Conservation (phyloP, 2,329 filamentous ascomycete species). For the Aspergillus candidus region DNA sequence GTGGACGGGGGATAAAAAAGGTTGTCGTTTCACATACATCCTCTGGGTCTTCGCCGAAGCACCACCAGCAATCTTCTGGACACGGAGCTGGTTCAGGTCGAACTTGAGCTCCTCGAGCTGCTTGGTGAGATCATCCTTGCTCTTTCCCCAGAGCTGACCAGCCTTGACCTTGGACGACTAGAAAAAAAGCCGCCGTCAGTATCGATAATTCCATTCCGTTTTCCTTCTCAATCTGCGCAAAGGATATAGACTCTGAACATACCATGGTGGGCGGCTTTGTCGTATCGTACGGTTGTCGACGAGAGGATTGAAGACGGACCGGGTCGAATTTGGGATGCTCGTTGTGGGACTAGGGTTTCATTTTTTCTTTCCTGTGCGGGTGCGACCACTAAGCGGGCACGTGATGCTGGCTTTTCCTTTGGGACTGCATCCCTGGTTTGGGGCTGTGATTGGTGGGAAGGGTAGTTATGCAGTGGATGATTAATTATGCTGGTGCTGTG, state of each 20-base stretch:
- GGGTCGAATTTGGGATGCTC: conserved; percentile 34
- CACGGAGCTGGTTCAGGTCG: conserved; percentile 92
- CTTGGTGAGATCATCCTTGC: conserved; percentile 96
- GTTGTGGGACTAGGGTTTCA: conserved; percentile 44
- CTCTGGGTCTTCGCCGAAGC: conserved; percentile 93
- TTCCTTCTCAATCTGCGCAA: background rate
- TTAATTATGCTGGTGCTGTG: too few species aligned
- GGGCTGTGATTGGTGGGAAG: conserved; percentile 2
- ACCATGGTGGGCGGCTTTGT: conserved; percentile 40
- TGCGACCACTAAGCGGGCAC: conserved; percentile 29
- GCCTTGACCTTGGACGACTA: conserved; percentile 82
- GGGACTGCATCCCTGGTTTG: too few species aligned
- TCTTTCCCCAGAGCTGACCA: conserved; percentile 96
- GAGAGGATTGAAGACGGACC: conserved; percentile 39
- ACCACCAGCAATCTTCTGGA: conserved; percentile 94
- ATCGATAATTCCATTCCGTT: conserved; percentile 1
- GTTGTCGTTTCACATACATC: conserved; percentile 62
- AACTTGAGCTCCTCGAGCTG: conserved; percentile 92
- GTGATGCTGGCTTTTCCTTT: conserved; percentile 17
- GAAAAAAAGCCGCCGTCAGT: conserved; percentile 20
- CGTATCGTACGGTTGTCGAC: conserved; percentile 44
- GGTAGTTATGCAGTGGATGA: background rate
- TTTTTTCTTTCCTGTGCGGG: conserved; percentile 26
- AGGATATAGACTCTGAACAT: conserved; percentile 23
- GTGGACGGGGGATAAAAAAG: conserved; percentile 10